Conservation (phyloP, 2,329 filamentous ascomycete species). For the Xenosphaeropsis pyriputrescens region DNA sequence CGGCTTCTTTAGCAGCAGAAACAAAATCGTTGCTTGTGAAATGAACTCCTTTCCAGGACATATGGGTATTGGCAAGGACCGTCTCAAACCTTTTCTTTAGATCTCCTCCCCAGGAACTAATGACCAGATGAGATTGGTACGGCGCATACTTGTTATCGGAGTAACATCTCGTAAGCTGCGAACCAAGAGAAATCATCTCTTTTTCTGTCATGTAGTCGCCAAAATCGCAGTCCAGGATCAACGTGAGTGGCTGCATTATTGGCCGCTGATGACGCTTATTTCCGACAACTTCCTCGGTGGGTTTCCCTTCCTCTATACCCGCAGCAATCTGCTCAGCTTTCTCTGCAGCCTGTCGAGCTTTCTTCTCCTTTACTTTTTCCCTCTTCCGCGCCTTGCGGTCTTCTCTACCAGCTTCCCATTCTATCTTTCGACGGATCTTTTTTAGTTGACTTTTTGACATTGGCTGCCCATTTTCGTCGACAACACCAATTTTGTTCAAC, state of each 20-base stretch:
- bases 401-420: constrained; percentile 62
- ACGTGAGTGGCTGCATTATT: constrained; percentile 55
- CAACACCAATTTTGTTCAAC: not conserved
- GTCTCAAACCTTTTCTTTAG: constrained; percentile 71
- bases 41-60: constrained; percentile 63
- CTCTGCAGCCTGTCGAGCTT: constrained; percentile 31
- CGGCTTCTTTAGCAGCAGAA: constrained; percentile 48
- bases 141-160: constrained; percentile 64
- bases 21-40: constrained; percentile 66
- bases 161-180: constrained; percentile 78
- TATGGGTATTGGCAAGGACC: constrained; percentile 54
- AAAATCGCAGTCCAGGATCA: constrained; percentile 86
- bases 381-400: constrained; percentile 37
- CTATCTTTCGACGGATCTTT: constrained; percentile 54
- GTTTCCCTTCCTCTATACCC: constrained; percentile 11
- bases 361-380: constrained; percentile 33
- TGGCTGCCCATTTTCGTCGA: constrained; percentile 3
- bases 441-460: constrained; percentile 82
- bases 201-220: constrained; percentile 80
- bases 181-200: constrained; percentile 68
- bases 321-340: constrained; percentile 24
- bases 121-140: constrained; percentile 56
- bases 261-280: constrained; percentile 8
- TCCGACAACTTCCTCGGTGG: constrained; percentile 5
- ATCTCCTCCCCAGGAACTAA: constrained; percentile 66